Evolutionary conservation across 495 filamentous ascomycete species (phyloP), one percentile per base, ranked within the genome.

Genomic region (Xylaria bambusicola): DNA sequence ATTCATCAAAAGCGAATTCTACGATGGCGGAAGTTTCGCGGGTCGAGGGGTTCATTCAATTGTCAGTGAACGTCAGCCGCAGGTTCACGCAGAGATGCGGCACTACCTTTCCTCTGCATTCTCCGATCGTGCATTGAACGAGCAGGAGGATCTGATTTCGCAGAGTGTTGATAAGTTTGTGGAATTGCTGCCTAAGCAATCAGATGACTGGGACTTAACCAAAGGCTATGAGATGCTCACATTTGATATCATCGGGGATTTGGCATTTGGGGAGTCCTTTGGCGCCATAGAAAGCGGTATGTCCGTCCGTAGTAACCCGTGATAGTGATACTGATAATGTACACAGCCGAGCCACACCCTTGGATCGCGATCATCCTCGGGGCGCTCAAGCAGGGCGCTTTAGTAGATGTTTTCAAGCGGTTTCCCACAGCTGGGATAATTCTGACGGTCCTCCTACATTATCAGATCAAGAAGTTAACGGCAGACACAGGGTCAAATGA

Each of bases 71-170:
- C 75, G 80, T 48, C 72, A 80, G 15, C 62, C 60, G 0, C 33
- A 33, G 1, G 65, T 72, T n/a, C 83, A 85, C 58, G 62, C 72
- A 0, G 73, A 79, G 0, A 71, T 77, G 62, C 69, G 82, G 10
- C 73, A 75, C 24, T 58, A 76, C 1, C 62, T 83, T 5, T 67
- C 78, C 15, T 76, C 81, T 54, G 81, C 80, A 1, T 84, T 85
- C 58, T 79, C 77, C 7, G 74, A 75, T 27, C 74, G 73, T 33
- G 78, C 77, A 1, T 63, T 84, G 8, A 58, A 54, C 20, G 75
- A 78, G 55, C 81, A 84, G 52, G 82, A 85, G 58, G 46, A 41
- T 7, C 61, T 84, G 3, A 62, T 84, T 10, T 68, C 75, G 40
- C 60, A 56, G 1, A 79, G 77, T 42, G 71, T 78, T 4, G 70